Evolutionary conservation across 257 asterid genomes (phyloP).

Genomic region (Marsdenia floribunda): DNA sequence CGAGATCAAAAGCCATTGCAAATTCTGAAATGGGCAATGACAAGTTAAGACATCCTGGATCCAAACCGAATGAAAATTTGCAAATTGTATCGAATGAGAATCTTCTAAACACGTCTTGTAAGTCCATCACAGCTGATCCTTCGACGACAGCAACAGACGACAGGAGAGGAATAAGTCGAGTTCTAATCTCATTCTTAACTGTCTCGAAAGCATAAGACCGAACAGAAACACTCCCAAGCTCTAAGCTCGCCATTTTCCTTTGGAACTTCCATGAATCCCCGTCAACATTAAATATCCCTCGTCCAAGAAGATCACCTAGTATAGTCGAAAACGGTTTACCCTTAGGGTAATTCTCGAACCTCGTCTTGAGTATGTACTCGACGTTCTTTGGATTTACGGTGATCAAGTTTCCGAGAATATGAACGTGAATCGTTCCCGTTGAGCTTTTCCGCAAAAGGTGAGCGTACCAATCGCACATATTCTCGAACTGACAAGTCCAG

Average conservation of each 20-base stretch:
- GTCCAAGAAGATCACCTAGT: constrained; percentile 67
- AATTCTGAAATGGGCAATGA: constrained; percentile 53
- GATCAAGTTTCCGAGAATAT: constrained; percentile 54
- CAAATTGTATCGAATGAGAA: constrained; percentile 73
- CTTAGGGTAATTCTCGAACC: constrained; percentile 63
- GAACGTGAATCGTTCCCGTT: constrained; percentile 64
- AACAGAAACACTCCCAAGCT: constrained; percentile 53
- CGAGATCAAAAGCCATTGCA: constrained; percentile 59
- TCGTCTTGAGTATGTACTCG: constrained; percentile 61
- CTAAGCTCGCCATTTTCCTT: constrained; percentile 63
- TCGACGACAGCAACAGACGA: constrained; percentile 12
- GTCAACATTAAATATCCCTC: constrained; percentile 82
- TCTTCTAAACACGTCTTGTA: constrained; percentile 70
- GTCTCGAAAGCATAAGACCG: constrained; percentile 51
- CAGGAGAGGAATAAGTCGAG: constrained; percentile 54
- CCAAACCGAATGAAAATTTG: constrained; percentile 60
- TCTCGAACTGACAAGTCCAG: constrained; percentile 51
- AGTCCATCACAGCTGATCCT: constrained; percentile 28
- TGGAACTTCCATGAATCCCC: constrained; percentile 80
- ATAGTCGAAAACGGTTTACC: constrained; percentile 58
- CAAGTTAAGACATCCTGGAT: constrained; percentile 52
- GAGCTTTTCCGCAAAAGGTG: constrained; percentile 51
- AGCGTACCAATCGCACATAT: constrained; percentile 80
- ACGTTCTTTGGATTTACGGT: constrained; percentile 62
- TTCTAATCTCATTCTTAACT: constrained; percentile 39